Base-by-base conservation (phyloP, 192 early-diverging fungal species). In the Umbelopsis ramanniana region DNA sequence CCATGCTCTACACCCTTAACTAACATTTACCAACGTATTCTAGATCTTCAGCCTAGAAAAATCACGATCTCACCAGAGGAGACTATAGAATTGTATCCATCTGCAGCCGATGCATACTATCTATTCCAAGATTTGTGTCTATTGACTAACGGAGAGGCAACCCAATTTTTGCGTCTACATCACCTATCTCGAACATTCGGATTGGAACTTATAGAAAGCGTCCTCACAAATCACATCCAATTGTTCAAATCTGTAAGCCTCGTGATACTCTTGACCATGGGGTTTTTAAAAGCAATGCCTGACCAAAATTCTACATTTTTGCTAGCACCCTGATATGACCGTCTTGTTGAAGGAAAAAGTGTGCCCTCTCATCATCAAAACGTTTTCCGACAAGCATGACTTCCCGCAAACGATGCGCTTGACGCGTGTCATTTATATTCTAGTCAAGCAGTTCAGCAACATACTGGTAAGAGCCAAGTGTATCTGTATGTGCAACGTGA, bases 121-220 rank as follows among this genome's bases (percentile, higher is more conserved):
- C 84, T 98, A 1, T 92, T 98, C 73, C 90, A 94, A 86, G 97
- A 98, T 71, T 78, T 98, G 52, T 98, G 95, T 67, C 74, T 91
- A 37, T 71, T 97, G 57, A 92, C 90, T 0, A 85, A 86, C 38
- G 91, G 87, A 14, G 88, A 91, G 67, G 81, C 85, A 17, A 81
- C 93, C 1, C 81, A 83, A 23, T 97, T 93, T 40, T 78, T 89
- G 35, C 71, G 76, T 35, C 68, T 86, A 15, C 52, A 69, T 47
- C 78, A 71, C 67, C 82, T 87, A 46, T 86, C 93, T 40, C 90
- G 91, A 72, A 86, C 87, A 0, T 88, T 97, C 79, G 94, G 95
- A 2, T 83, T 98, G 15, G 98, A 99, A 77, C 81, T 99, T 60
- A 88, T 99, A 10, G 98, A 99, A 66, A 91, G 92, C 19, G 85